Evolutionary conservation across 768 basidiomycete species (phyloP), one percentile per base, ranked within the genome.

Genomic region (Psilocybe cubensis): DNA sequence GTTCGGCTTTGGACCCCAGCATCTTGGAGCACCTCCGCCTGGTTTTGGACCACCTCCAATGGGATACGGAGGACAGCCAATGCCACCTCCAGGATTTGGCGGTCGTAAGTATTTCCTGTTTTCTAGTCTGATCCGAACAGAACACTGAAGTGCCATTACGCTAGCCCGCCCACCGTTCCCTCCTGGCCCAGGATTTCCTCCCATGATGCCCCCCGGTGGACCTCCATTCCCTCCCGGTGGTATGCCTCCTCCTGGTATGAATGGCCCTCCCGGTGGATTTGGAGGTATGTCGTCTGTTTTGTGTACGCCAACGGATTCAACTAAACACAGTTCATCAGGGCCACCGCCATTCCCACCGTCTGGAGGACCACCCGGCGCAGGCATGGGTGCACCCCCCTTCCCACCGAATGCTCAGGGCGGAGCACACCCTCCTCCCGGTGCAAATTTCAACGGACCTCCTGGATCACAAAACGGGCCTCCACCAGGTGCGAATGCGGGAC

Each of bases 1-100:
- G 3, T 94, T 93, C 61, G 90, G 90, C 7, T 92, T 92, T 63
- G 90, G 90, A 21, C 90, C 91, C 38, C 91, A 91, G 58, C 90
- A 92, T 72, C 78, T 92, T 49, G 83, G 81, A 50, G 81, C 75
- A 1, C 84, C 86, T 10, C 77, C 79, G n/a, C 76, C 78, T 28
- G 75, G 74, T 20, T 79, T 73, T 58, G 79, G 76, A 44, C 73
- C 68, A 23, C 81, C 85, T 2, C 73, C 85, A 8, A 75, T 76
- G 70, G 79, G 77, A 23, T 83, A 81, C 50, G 80, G 79, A 52
- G 79, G 76, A 55, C 79, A 76, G 14, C 81, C 77, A 17, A 77
- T 78, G 67, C 85, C 81, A 20, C 79, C 82, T 3, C 76, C 77
- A 57, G 82, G 79, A 33, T 88, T 84, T 61, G 81, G 79, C 57